Conservation (phyloP, 1,284 basidiomycete species). For the Coniophora puteana region DNA sequence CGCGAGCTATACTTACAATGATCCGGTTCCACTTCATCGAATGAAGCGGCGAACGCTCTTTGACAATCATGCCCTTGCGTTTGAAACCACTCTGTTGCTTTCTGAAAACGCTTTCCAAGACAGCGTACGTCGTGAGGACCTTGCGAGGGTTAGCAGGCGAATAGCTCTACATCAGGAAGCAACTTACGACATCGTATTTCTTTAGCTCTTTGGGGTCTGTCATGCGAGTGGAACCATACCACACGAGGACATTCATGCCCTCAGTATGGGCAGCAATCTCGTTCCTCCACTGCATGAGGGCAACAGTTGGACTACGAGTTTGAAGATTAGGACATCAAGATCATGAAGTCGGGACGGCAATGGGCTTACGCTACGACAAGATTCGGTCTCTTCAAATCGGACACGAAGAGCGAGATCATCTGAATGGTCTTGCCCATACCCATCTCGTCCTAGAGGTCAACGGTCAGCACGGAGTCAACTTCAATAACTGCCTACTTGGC, state of each 20-base stretch:
- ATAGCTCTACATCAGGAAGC: not conserved
- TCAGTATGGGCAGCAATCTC: conserved; percentile 86
- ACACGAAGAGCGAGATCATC: conserved; percentile 88
- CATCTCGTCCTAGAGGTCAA: conserved; percentile 74
- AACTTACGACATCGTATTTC: conserved; percentile 84
- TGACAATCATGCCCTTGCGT: conserved; percentile 80
- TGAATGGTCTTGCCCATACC: conserved; percentile 99
- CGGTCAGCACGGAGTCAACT: conserved; percentile 5
- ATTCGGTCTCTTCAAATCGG: conserved; percentile 77
- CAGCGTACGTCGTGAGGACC: conserved; percentile 78
- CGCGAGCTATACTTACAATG: conserved; percentile 39
- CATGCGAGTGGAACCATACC: conserved; percentile 82
- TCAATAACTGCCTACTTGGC: conserved; percentile 24
- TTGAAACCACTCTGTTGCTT: conserved; percentile 94
- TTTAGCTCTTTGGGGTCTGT: conserved; percentile 64
- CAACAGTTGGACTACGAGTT: conserved; percentile 77
- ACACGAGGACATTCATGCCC: conserved; percentile 80
- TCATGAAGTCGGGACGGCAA: conserved; percentile 1
- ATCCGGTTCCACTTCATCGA: conserved; percentile 84
- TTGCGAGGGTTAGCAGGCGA: conserved; percentile 20
- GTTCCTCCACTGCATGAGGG: conserved; percentile 98
- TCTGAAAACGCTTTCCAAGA: conserved; percentile 90
- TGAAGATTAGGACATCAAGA: conserved; percentile 3
- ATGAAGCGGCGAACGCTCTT: conserved; percentile 88
- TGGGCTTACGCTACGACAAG: conserved; percentile 82